Evolutionary conservation across 2,329 filamentous ascomycete species (phyloP).

Genomic region (Cercospora sp.): DNA sequence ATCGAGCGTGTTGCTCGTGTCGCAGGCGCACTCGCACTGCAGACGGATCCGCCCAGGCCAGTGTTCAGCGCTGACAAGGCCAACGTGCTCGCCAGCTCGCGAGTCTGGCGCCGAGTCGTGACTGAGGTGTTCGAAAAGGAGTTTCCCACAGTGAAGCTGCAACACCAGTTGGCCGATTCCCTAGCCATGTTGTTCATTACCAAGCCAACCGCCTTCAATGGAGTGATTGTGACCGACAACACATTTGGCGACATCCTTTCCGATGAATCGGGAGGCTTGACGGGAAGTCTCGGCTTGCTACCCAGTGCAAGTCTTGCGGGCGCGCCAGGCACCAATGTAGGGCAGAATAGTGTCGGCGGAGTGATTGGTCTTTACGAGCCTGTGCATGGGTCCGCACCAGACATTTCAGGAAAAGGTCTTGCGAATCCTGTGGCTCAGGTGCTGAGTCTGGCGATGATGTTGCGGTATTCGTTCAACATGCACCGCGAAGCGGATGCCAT

Average conservation of each 20-base stretch:
- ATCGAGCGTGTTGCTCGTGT: constrained; percentile 53
- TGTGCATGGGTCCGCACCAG: constrained; percentile 39
- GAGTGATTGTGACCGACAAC: constrained; percentile 52
- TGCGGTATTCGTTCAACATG: constrained; percentile 41
- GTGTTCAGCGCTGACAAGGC: constrained; percentile 56
- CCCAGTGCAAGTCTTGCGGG: constrained; percentile 46
- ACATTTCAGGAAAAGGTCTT: constrained; percentile 38
- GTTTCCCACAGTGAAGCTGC: constrained; percentile 48
- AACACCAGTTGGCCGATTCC: constrained; percentile 53
- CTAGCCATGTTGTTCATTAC: constrained; percentile 53
- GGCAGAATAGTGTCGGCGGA: constrained; percentile 45
- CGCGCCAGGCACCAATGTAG: constrained; percentile 32
- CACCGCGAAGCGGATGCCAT: constrained; percentile 45
- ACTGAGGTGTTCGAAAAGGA: constrained; percentile 46
- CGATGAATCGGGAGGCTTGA: constrained; percentile 51
- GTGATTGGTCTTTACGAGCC: constrained; percentile 41
- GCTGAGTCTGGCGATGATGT: constrained; percentile 40
- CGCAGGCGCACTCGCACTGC: constrained; percentile 48
- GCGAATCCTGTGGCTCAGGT: constrained; percentile 40
- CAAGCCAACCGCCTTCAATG: constrained; percentile 51
- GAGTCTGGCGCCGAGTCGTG: constrained; percentile 53
- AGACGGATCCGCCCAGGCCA: constrained; percentile 41
- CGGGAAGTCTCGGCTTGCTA: constrained; percentile 49
- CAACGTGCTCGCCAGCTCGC: constrained; percentile 54
- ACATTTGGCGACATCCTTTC: constrained; percentile 53